Evolutionary conservation across 2,329 filamentous ascomycete genomes (phyloP).

Genomic region (Juglanconis sp.): DNA sequence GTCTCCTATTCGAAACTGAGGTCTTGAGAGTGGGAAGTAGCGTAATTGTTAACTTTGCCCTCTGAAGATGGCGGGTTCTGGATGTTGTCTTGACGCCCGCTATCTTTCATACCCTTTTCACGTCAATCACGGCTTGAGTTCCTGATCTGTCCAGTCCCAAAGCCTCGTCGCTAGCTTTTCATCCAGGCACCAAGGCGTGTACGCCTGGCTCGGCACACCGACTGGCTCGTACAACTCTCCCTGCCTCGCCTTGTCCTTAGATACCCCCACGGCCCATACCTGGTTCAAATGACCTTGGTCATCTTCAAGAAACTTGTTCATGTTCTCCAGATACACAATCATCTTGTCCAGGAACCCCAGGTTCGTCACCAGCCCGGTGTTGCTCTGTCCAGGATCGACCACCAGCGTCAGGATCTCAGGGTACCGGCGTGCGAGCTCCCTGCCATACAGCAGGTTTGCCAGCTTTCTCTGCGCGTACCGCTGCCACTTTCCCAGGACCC

Average conservation of each 20-base stretch:
- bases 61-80: too few species aligned
- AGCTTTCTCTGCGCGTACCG: slow-evolving; percentile 32
- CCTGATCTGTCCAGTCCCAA: slow-evolving; percentile 35
- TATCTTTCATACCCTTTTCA: too few species aligned
- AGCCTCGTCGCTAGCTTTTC: slow-evolving; percentile 27
- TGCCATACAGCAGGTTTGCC: slow-evolving; percentile 28
- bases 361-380: slow-evolving; percentile 10
- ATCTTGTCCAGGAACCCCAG: slow-evolving; percentile 12
- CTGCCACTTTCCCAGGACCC: slow-evolving; percentile 17
- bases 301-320: slow-evolving; percentile 16
- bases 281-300: slow-evolving; percentile 26
- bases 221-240: slow-evolving; percentile 34
- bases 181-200: slow-evolving; percentile 20
- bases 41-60: too few species aligned
- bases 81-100: too few species aligned
- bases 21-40: too few species aligned
- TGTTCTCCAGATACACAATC: slow-evolving; percentile 19
- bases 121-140: slow-evolving; percentile 19
- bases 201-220: slow-evolving; percentile 22
- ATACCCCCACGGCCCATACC: slow-evolving; percentile 37
- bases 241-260: slow-evolving; percentile 28
- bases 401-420: slow-evolving; percentile 25
- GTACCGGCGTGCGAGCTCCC: slow-evolving; percentile 24
- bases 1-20: too few species aligned
- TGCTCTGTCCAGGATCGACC: slow-evolving; percentile 27